These are phyloP conservation scores for Reticulascus tulasneorum DNA, from an alignment of 2,329 filamentous ascomycete genomes.

Conservation along the genomic window DNA sequence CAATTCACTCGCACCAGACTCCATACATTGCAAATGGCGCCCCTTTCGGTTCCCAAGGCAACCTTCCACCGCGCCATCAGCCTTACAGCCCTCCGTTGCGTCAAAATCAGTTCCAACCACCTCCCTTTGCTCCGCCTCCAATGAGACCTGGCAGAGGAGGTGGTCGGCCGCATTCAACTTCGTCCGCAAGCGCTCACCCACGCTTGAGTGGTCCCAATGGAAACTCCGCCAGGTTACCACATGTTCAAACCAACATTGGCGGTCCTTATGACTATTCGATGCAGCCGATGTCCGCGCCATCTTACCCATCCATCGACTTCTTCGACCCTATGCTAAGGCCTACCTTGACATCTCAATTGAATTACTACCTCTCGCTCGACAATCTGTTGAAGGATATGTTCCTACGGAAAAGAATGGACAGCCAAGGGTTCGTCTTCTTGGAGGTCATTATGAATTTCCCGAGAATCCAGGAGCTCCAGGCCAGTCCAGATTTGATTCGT, in stretches of 20 bases:
- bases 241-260: constrained; percentile 29
- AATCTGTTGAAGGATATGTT: constrained; percentile 93
- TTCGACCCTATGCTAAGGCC: constrained; percentile 18
- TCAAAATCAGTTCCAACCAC: constrained; percentile 33
- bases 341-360: constrained; percentile 44
- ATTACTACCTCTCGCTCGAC: constrained; percentile 96
- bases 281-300: constrained; percentile 12
- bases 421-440: constrained; percentile 84
- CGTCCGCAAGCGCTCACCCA: no score
- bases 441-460: constrained; percentile 81
- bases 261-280: constrained; percentile 35
- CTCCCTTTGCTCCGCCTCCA: no score
- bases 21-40: constrained; percentile 28
- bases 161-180: no score
- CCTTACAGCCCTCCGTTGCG: constrained; percentile 40
- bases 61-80: constrained; percentile 26
- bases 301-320: no score
- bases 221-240: constrained; percentile 26
- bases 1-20: constrained; percentile 31
- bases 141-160: no score
- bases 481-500: constrained; percentile 34
- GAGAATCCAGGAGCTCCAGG: constrained; percentile 66
- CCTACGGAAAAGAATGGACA: constrained; percentile 88
- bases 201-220: no score
- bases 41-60: constrained; percentile 20